Evolutionary conservation across 2,329 filamentous ascomycete genomes (phyloP).

Genomic region (Phoma sp.): DNA sequence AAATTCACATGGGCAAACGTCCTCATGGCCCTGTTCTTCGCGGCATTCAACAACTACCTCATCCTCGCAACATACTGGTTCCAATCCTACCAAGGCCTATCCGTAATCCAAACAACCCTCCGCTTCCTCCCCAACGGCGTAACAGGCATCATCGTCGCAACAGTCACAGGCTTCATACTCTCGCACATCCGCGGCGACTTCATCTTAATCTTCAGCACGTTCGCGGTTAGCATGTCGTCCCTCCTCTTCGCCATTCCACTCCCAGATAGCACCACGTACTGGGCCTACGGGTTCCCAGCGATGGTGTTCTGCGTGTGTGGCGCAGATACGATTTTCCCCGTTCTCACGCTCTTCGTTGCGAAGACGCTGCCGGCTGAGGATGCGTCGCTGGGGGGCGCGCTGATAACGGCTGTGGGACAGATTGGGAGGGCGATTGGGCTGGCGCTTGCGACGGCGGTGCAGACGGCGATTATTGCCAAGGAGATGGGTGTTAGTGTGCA

Average conservation of each 20-base stretch:
- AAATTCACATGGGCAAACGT: slow-evolving; percentile 69
- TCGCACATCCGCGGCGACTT: slow-evolving; percentile 64
- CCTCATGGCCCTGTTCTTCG: slow-evolving; percentile 72
- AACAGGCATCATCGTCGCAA: slow-evolving; percentile 64
- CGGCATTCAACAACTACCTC: slow-evolving; percentile 72
- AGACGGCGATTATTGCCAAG: slow-evolving; percentile 61
- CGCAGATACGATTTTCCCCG: slow-evolving; percentile 72
- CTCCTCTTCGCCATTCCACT: slow-evolving; percentile 72
- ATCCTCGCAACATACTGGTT: slow-evolving; percentile 75
- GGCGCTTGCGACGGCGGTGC: slow-evolving; percentile 70
- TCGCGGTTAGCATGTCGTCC: slow-evolving; percentile 62
- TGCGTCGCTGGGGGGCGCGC: slow-evolving; percentile 71
- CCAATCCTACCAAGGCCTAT: slow-evolving; percentile 70
- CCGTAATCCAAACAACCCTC: slow-evolving; percentile 70
- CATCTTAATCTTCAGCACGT: slow-evolving; percentile 65
- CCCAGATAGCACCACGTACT: slow-evolving; percentile 67
- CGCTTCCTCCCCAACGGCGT: slow-evolving; percentile 73
- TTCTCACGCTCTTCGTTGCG: slow-evolving; percentile 70
- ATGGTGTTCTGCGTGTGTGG: slow-evolving; percentile 72
- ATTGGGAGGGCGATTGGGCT: slow-evolving; percentile 71
- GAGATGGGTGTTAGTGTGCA: slow-evolving; percentile 37
- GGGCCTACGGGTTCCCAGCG: slow-evolving; percentile 70
- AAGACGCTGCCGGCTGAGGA: slow-evolving; percentile 68
- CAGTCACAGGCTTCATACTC: slow-evolving; percentile 54
- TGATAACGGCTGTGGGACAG: slow-evolving; percentile 72